Percentiles rank a stretch among this genome's conserved stretches.
These are phyloP conservation scores for Pythium phragmiticola DNA, from an alignment of 352 stramenopile species.

Conservation along the genomic window DNA sequence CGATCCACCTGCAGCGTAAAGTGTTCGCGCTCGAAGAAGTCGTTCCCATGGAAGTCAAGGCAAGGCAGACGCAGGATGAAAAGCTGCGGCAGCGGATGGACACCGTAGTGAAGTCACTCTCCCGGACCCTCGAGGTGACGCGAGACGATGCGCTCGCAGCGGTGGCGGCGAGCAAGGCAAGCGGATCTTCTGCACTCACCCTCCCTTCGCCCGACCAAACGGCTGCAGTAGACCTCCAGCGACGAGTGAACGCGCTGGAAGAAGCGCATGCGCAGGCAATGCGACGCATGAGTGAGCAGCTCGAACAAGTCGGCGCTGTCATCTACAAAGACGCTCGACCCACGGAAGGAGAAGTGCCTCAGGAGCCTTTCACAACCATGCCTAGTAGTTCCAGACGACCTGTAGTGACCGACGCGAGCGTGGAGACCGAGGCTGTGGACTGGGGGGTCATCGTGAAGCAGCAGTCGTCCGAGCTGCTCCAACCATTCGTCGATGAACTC, in stretches of 20 bases:
- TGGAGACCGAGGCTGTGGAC: neutral
- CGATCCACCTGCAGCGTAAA: conserved; percentile 41
- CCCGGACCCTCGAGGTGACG: conserved; percentile 32
- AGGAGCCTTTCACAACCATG: neutral
- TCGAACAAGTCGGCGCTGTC: neutral
- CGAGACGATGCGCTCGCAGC: conserved; percentile 29
- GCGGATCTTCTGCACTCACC: neutral
- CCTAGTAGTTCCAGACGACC: neutral
- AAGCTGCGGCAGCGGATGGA: conserved; percentile 50
- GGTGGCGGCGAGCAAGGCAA: neutral
- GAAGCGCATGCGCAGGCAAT: conserved; percentile 13
- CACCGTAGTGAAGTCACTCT: conserved; percentile 35
- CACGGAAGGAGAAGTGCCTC: neutral
- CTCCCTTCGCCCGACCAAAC: neutral
- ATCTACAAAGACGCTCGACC: neutral
- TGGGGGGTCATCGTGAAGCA: neutral
- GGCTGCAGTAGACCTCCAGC: conserved; percentile 11
- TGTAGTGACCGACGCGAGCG: neutral
- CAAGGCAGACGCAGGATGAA: conserved; percentile 56
- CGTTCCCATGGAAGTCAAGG: conserved; percentile 60
- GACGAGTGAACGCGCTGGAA: conserved; percentile 35
- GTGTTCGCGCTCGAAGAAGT: conserved; percentile 57
- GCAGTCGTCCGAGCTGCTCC: conserved; percentile 3
- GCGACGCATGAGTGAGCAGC: neutral
- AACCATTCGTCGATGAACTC: conserved; percentile 21